Evolutionary conservation across 2,329 filamentous ascomycete genomes (phyloP), one percentile per base, ranked within the genome.

Genomic region (Hypoxylon sp.): DNA sequence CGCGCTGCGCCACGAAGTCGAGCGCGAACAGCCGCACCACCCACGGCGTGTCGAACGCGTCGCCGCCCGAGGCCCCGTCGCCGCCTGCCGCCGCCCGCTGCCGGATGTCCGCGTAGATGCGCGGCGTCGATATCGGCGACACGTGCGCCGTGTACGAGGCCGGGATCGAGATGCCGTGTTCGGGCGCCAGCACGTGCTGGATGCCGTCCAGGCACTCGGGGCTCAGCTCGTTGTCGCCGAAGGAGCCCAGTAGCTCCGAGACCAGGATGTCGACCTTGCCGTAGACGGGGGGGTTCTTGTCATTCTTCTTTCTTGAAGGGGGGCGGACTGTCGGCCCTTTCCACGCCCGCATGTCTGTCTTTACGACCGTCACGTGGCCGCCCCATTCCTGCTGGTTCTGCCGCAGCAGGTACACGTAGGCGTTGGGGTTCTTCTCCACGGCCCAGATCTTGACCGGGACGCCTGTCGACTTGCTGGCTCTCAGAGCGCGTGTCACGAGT

Each of bases 261-360:
- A 99, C 87, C 3, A 99, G 79, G 51, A 99, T 97, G 73, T 99
- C 95, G 37, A 99, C 89, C 69, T 88, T 87, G 65, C 84, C 83
- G 64, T 85, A 78, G 4, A 81, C 77, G 11, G 81, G 79, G 2
- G 79, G 75, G 37, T 79, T 75, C 35, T 43, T 29, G n/a, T 73
- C 71, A 37, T 77, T 71, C n/a, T n/a, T n/a, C n/a, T n/a, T n/a
- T n/a, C n/a, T 67, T 7, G 78, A 73, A 59, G 77, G 72, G 46
- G 78, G 76, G 15, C 82, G 70, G 0, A 84, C 72, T 1, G n/a
- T n/a, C n/a, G 94, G 94, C 0, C 96, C 96, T 69, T 90, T 90
- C 96, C 96, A 99, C 58, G 89, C 89, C 45, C 95, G 88, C 95
- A 99, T 99, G 73, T 99, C 95, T 0, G 92, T 96, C 77, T 97